Conservation (phyloP, 2,329 filamentous ascomycete genomes). For the Pleochaeta shiraiana region DNA sequence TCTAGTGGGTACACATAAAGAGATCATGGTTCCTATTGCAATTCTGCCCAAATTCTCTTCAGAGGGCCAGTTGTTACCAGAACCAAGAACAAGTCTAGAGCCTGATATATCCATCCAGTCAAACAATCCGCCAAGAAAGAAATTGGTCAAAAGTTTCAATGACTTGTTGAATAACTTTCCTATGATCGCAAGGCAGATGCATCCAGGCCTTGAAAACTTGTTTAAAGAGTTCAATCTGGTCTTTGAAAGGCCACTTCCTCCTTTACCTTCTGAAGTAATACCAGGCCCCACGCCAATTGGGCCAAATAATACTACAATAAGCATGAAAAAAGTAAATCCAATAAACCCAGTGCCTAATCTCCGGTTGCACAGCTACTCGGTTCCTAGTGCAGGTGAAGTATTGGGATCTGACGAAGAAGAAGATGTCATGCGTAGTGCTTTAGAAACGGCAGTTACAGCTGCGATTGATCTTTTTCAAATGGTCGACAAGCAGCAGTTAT, state of each 20-base stretch:
- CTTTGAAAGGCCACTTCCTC: conserved; percentile 65
- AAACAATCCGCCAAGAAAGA: conserved; percentile 40
- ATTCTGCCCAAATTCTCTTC: conserved; percentile 26
- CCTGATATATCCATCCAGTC: conserved; percentile 9
- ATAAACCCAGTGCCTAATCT: conserved; percentile 15
- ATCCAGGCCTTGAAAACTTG: conserved; percentile 67
- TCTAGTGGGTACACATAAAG: conserved; percentile 63
- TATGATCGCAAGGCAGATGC: conserved; percentile 92
- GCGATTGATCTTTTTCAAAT: conserved; percentile 92
- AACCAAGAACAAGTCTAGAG: conserved; percentile 7
- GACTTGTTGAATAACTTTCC: conserved; percentile 84
- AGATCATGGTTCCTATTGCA: conserved; percentile 48
- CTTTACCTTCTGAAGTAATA: conserved; percentile 39
- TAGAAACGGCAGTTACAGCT: conserved; percentile 80
- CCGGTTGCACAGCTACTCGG: conserved; percentile 20
- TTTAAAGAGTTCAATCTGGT: conserved; percentile 78
- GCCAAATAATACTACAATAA: conserved; percentile 31
- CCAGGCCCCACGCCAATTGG: conserved; percentile 36
- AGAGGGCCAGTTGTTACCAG: conserved; percentile 13
- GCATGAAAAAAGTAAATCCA: conserved; percentile 31
- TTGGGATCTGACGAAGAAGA: conserved; percentile 78
- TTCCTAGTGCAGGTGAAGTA: conserved; percentile 26
- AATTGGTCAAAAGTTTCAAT: conserved; percentile 76
- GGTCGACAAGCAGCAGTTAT: conserved; percentile 90
- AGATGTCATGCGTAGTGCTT: conserved; percentile 64